These are phyloP conservation scores for Mycena venus DNA, from an alignment of 768 basidiomycete species.

Conservation along the genomic window DNA sequence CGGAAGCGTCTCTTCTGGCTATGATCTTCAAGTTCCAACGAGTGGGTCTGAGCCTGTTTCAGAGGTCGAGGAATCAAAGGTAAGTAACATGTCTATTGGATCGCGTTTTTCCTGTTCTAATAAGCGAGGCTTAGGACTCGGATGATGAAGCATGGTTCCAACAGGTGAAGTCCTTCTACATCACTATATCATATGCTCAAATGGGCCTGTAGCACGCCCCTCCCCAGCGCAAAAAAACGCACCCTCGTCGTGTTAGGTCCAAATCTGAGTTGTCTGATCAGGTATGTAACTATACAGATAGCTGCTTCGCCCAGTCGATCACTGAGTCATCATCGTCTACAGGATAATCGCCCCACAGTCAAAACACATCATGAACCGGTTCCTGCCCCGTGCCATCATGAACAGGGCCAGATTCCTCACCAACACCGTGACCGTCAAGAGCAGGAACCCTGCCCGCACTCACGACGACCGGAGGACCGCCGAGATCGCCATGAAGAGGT, in stretches of 20 bases:
- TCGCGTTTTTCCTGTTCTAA: too few species aligned
- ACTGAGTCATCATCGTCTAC: too few species aligned
- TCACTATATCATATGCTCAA: not conserved
- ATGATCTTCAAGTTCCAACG: not conserved
- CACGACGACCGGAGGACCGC: too few species aligned
- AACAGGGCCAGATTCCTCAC: not conserved
- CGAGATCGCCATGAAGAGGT: too few species aligned
- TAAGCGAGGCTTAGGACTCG: too few species aligned
- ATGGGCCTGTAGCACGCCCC: not conserved
- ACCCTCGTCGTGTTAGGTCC: not conserved
- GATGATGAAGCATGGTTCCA: not conserved
- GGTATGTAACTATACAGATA: not conserved
- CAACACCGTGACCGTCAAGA: too few species aligned
- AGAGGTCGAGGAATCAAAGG: not conserved
- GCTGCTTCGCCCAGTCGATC: too few species aligned
- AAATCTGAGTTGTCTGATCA: not conserved
- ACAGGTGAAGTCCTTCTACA: not conserved
- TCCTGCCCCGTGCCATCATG: not conserved
- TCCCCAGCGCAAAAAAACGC: not conserved
- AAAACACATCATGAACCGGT: not conserved
- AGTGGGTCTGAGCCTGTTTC: not conserved
- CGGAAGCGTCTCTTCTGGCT: not conserved
- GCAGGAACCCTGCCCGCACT: too few species aligned
- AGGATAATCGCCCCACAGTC: not conserved
- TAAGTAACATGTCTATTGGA: too few species aligned